These are phyloP conservation scores for Apiotrichum montevideense DNA, from an alignment of 1,284 basidiomycete species.

Conservation along the genomic window DNA sequence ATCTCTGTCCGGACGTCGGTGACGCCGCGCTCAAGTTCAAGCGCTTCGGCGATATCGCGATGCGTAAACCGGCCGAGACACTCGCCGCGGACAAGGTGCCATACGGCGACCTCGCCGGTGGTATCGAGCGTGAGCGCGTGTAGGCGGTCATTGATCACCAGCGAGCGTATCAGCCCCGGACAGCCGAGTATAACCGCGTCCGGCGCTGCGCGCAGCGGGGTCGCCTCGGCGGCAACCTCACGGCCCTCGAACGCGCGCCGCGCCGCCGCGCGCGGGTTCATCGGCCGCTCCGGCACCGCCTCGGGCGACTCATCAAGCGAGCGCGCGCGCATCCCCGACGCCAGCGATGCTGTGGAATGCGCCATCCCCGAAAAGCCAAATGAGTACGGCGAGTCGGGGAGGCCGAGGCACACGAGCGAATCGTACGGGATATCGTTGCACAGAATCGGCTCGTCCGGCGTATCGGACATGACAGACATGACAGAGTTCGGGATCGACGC, in stretches of 20 bases:
- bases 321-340: conserved; percentile 47
- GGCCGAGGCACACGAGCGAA: conserved; percentile 68
- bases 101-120: conserved; percentile 72
- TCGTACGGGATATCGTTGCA: conserved; percentile 70
- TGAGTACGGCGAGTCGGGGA: conserved; percentile 66
- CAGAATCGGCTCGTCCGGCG: conserved; percentile 7
- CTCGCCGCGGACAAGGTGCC: conserved; percentile 76
- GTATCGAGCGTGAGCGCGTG: conserved; percentile 90
- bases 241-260: conserved; percentile 63
- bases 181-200: conserved; percentile 70
- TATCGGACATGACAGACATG: conserved; percentile 30
- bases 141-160: conserved; percentile 81
- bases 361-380: conserved; percentile 34
- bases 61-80: conserved; percentile 68
- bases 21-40: conserved; percentile 40
- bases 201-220: conserved; percentile 58
- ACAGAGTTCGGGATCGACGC: conserved; percentile 13
- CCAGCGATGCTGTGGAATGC: conserved; percentile 67
- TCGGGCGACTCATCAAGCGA: conserved; percentile 17
- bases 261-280: conserved; percentile 29
- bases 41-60: conserved; percentile 59
- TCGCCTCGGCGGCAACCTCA: conserved; percentile 73
- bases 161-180: conserved; percentile 73
- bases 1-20: conserved; percentile 39
- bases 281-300: not conserved